phyloP scores from a whole-genome alignment of 208 protist species.

The Novymonas esmeraldas region DNA sequence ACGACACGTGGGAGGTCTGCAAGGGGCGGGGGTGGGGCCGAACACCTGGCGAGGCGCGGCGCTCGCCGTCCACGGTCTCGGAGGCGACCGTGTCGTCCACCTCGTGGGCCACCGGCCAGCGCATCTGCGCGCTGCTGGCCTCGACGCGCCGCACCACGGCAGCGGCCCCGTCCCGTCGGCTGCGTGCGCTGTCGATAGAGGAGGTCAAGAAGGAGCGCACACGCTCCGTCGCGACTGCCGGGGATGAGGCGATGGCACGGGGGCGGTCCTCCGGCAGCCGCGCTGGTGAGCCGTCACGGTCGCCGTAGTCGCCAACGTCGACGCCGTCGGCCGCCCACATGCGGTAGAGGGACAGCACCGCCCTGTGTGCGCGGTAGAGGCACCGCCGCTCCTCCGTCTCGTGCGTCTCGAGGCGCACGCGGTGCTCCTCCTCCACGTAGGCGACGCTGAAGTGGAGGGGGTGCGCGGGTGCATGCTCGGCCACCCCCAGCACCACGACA shows the following conservation, averaged over 20 bases:
- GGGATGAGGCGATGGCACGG: background rate
- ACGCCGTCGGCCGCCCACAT: slow-evolving; percentile 24
- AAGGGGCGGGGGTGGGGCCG: background rate
- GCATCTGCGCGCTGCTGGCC: too few species aligned
- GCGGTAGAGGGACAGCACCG: slow-evolving; percentile 30
- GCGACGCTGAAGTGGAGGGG: slow-evolving; percentile 13
- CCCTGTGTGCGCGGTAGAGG: slow-evolving; percentile 30
- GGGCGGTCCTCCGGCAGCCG: slow-evolving; percentile 1
- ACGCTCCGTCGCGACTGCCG: slow-evolving; percentile 3
- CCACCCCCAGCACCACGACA: background rate
- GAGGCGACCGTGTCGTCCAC: too few species aligned
- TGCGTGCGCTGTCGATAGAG: slow-evolving; percentile 17
- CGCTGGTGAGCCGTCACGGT: slow-evolving; percentile 2
- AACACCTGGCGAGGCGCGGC: slow-evolving; percentile 1
- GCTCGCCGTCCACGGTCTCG: too few species aligned
- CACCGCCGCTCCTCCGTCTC: slow-evolving; percentile 41
- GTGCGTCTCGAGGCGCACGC: slow-evolving; percentile 29
- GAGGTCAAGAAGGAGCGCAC: slow-evolving; percentile 19
- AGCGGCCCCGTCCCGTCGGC: slow-evolving; percentile 8
- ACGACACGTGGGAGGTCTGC: slow-evolving; percentile 4
- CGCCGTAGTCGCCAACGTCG: slow-evolving; percentile 9
- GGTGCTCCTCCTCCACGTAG: slow-evolving; percentile 39
- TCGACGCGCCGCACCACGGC: too few species aligned
- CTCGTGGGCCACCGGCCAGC: too few species aligned
- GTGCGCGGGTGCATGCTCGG: background rate